Evolutionary conservation across 108 stramenopile genomes (phyloP), one percentile per base, ranked within the genome.

Genomic region (Fragilariopsis cylindrus): DNA sequence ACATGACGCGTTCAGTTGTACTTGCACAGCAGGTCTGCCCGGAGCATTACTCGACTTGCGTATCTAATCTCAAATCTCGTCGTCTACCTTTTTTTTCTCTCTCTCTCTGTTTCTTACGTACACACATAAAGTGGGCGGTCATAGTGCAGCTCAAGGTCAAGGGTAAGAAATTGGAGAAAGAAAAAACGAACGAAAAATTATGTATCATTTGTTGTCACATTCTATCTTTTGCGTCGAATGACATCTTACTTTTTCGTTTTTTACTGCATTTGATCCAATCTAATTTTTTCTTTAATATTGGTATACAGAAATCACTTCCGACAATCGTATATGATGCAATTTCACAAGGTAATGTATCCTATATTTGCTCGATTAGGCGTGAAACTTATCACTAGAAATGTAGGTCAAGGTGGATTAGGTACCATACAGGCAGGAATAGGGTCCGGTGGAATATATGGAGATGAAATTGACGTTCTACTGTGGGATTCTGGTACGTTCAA

Each of bases 331-430:
- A 90, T 82, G 65, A 83, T 91, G 76, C 87, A 87, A 48, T 80
- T 95, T 56, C 79, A 89, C 66, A 76, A 73, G 15, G 72, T 92
- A 16, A 69, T 92, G 76, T 76, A 80, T 53, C 91, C 88, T 21
- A 68, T 95, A 18, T 92, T 95, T 75, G 88, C 85, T 39, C 87
- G 82, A 21, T 58, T 95, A 39, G 88, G 88, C 53, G 83, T 90
- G 30, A 85, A 85, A 55, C 74, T 76, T 8, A 81, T 87, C 41
- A 84, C 86, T 11, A 78, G 91, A 30, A 88, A 89, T 58, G 76
- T 95, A 50, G 90, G 80, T 8, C 75, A 83, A 79, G 82, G 76
- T 65, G 85, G 88, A 42, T 54, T 94, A 50, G 88, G 88, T 7
- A 88, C 85, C 30, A 39, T 86, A 11, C 87, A 79, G 15, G 76